A percentile compares a stretch with the other conserved stretches of the same genome.
Evolutionary conservation across 2,329 filamentous ascomycete genomes (phyloP).

Genomic region (Colletotrichum sp.): DNA sequence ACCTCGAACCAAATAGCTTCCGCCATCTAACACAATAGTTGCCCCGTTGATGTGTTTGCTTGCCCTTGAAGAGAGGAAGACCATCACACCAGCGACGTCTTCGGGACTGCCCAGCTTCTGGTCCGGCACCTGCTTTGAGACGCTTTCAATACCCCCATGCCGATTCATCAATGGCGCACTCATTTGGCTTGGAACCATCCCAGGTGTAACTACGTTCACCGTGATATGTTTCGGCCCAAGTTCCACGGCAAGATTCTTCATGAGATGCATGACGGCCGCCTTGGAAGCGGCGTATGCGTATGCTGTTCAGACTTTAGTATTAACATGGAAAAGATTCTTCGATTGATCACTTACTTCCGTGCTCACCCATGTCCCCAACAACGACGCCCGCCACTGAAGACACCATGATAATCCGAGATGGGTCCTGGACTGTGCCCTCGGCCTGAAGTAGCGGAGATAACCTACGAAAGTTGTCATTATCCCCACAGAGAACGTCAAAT

Average conservation of each 20-base stretch:
- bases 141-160: background rate
- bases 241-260: background rate
- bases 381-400: background rate
- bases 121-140: background rate
- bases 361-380: background rate
- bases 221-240: background rate
- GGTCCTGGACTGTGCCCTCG: background rate
- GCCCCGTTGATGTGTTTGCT: background rate
- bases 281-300: background rate
- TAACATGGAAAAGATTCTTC: background rate
- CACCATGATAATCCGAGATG: background rate
- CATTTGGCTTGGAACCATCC: background rate
- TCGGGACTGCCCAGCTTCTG: background rate
- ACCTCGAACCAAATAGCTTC: background rate
- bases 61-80: background rate
- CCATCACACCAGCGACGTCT: background rate
- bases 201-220: background rate
- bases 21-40: background rate
- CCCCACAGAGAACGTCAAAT: rapidly evolving
- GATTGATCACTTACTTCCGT: background rate
- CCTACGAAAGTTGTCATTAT: background rate
- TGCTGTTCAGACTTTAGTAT: background rate
- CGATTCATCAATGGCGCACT: background rate
- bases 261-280: background rate
- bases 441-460: background rate